Base-by-base conservation (phyloP, 495 filamentous ascomycete genomes). In the Amorphotheca resinae region DNA sequence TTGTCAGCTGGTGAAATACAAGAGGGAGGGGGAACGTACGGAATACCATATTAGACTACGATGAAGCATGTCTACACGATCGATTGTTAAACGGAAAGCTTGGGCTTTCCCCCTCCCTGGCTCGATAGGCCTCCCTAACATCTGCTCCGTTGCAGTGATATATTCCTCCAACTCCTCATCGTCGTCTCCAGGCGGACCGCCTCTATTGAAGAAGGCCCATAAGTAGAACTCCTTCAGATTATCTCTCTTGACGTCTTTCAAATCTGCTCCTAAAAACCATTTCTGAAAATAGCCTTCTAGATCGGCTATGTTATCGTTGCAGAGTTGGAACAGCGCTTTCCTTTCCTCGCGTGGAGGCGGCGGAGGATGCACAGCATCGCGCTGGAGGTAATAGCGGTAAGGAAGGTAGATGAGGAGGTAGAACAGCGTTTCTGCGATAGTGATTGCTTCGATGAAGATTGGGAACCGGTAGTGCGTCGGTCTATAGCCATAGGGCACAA, bases 41-140 rank as follows among this genome's bases (percentile, higher is more conserved):
- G 62, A 48, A 54, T 82, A 85, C 80, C 80, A 84, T 12, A 68
- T 39, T 23, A 83, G 57, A 48, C 71, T 74, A 33, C 77, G 64
- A 51, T 80, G 76, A 44, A 68, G 54, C 58, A 74, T 76, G 26
- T 69, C 62, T 31, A 83, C 67, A 16, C 60, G 54, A 54, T 84
- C 80, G n/a, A 83, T 33, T 9, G 78, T 85, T 38, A 84, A 58
- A 30, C 79, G 64, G 36, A 85, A 53, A 21, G 67, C 57, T 36
- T 61, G 60, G 6, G 73, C 77, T 4, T 55, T 60, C 14, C 73
- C 76, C 39, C 64, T 64, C 14, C 74, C 80, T 2, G 57, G 56
- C 28, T 65, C 60, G 11, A 79, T 57, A 12, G 50, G 54, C 14
- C 64, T 55, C 1, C 68, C 70, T 7, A 78, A 48, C 11, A 65